Base-by-base conservation (phyloP, 2,329 filamentous ascomycete species). In the Aureobasidium sp. region DNA sequence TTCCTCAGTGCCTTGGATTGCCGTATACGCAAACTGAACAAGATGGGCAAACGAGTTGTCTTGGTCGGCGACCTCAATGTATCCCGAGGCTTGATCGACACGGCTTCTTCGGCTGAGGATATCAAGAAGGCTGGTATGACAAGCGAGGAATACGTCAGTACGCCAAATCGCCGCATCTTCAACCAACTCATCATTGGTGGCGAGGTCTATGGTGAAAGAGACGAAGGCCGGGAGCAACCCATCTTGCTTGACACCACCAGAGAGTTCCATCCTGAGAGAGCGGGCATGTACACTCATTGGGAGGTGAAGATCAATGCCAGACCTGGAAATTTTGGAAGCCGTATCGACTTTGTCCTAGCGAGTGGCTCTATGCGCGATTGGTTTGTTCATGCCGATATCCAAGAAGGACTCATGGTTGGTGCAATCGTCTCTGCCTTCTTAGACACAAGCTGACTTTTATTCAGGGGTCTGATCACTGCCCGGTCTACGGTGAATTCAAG, bases 201-300 rank as follows among this genome's bases (percentile, higher is more conserved):
- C 1, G 82, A 81, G 37, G 84, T 94, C 0, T 63, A 83, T 10
- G 86, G 86, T 0, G 75, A 82, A 37, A 81, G 84, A 61, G 90
- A 94, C 62, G 76, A 85, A 67, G 86, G 83, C 0, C 80, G 88
- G 65, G 86, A 92, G 69, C 67, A 79, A 13, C 84, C 90, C 2
- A 82, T 92, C 1, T 76, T 97, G 42, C 89, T 87, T 81, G 94
- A 99, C 74, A 78, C 95, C 19, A 92, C 89, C 66, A 83, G 94
- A 51, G 83, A 82, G 27, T 95, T 92, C 69, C 88, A 96, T 69
- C 88, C 89, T 0, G 75, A 78, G n/a, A 82, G 94, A 40, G 78
- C 79, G 63, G 90, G 90, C 63, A 97, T 99, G 94, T 97, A 90
- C 72, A 97, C 94, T 0, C 96, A 93, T 72, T 97, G 93, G 93